Percentiles rank a stretch among this genome's conserved stretches.
phyloP scores from a whole-genome alignment of 176 grass and related monocot species.

The Carex littledalei region DNA sequence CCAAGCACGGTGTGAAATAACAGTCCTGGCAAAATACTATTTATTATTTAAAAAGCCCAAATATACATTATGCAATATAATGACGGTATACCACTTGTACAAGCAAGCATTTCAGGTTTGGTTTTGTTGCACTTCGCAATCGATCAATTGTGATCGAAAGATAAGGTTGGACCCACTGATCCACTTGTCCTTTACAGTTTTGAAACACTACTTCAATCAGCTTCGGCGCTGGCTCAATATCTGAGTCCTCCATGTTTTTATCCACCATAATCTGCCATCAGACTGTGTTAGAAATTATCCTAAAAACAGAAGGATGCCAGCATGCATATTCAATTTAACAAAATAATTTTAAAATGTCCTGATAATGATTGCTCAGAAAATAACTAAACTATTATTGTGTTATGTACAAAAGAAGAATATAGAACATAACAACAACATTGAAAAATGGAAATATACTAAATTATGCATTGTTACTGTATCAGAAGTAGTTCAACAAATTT shows the following conservation, averaged over 20 bases:
- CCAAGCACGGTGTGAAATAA: not conserved
- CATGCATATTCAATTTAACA: not conserved
- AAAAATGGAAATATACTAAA: conserved; percentile 15
- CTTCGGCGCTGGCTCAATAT: conserved; percentile 86
- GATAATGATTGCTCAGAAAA: not conserved
- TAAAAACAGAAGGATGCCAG: not conserved
- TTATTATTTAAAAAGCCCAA: not conserved
- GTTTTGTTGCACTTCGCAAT: conserved; percentile 46
- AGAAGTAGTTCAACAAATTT: not conserved
- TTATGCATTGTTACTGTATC: not conserved
- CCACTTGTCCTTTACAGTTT: conserved; percentile 77
- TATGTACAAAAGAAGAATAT: not conserved
- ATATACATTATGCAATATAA: not conserved
- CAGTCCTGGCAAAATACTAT: not conserved
- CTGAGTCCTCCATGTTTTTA: conserved; percentile 71
- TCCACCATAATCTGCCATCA: conserved; percentile 69
- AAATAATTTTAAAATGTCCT: not conserved
- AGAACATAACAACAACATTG: not conserved
- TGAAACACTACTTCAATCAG: conserved; percentile 88
- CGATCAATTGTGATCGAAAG: conserved; percentile 62
- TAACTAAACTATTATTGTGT: not conserved
- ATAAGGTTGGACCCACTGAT: conserved; percentile 82
- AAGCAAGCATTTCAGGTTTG: conserved; percentile 75
- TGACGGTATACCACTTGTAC: conserved; percentile 65
- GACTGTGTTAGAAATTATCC: not conserved